Conservation (phyloP, 805 yeast species). For the Candida xiaguanensis region DNA sequence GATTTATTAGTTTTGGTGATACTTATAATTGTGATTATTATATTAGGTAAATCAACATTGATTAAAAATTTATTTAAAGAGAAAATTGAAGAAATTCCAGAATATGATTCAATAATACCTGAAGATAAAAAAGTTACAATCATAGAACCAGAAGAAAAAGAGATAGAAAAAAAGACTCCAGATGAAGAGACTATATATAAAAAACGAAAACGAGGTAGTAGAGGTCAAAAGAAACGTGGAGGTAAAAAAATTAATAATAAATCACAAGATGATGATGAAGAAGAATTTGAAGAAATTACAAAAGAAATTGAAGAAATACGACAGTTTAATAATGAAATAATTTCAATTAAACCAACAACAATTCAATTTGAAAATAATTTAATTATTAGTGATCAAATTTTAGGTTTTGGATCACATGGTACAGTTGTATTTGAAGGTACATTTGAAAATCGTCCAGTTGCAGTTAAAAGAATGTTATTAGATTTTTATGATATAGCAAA, state of each 20-base stretch:
- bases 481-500: slow-evolving; percentile 94
- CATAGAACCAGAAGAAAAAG: slow-evolving; percentile 6
- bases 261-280: slow-evolving; percentile 8
- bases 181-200: slow-evolving; percentile 31
- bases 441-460: slow-evolving; percentile 91
- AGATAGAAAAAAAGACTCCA: slow-evolving; percentile 8
- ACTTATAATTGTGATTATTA: slow-evolving; percentile 31
- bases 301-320: slow-evolving; percentile 5
- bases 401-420: slow-evolving; percentile 96
- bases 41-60: slow-evolving; percentile 30
- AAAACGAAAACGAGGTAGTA: slow-evolving; percentile 76
- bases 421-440: slow-evolving; percentile 89
- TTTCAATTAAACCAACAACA: slow-evolving; percentile 22
- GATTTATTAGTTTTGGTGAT: slow-evolving; percentile 46
- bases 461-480: slow-evolving; percentile 88
- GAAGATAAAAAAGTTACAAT: slow-evolving; percentile 19
- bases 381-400: slow-evolving; percentile 63
- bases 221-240: slow-evolving; percentile 69
- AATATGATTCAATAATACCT: slow-evolving; percentile 1
- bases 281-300: slow-evolving; percentile 10
- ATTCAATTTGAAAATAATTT: slow-evolving; percentile 49
- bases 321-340: slow-evolving; percentile 20
- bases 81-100: slow-evolving; percentile 2
- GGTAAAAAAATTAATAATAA: slow-evolving; percentile 36
- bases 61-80: slow-evolving; percentile 5